Conservation (phyloP, 352 stramenopile species). For the Aphanomyces cochlioides region DNA sequence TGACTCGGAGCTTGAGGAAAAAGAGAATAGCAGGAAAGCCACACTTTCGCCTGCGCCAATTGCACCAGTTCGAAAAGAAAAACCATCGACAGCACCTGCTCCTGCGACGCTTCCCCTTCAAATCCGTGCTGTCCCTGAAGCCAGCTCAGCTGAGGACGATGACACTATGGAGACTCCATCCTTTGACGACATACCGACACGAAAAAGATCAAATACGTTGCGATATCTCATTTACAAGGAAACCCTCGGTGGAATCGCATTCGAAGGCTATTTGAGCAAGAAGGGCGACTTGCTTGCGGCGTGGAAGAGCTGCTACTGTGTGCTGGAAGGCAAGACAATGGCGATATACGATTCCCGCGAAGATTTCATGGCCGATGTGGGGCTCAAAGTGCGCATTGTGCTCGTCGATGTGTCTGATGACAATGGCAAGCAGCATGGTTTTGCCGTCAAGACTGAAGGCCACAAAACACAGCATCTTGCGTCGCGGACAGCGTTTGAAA, state of each 20-base stretch:
- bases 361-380: constrained; percentile 76
- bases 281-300: constrained; percentile 69
- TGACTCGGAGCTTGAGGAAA: neutral
- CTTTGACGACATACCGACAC: constrained; percentile 14
- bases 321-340: constrained; percentile 71
- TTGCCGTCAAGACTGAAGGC: constrained; percentile 61
- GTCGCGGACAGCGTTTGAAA: constrained; percentile 72
- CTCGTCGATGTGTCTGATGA: constrained; percentile 67
- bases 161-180: neutral
- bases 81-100: neutral
- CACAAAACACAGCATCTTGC: constrained; percentile 66
- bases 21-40: neutral
- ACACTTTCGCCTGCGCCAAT: neutral
- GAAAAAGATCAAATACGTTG: constrained; percentile 25
- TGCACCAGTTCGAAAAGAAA: neutral
- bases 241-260: constrained; percentile 48
- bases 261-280: constrained; percentile 81
- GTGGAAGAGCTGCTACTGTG: constrained; percentile 75
- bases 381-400: constrained; percentile 71
- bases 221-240: constrained; percentile 25
- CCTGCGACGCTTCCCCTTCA: neutral
- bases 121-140: neutral
- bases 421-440: constrained; percentile 61
- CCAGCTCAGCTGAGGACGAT: neutral
- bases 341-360: constrained; percentile 77